These are phyloP conservation scores for Saturnispora hagleri DNA, from an alignment of 805 yeast genomes.

Conservation along the genomic window DNA sequence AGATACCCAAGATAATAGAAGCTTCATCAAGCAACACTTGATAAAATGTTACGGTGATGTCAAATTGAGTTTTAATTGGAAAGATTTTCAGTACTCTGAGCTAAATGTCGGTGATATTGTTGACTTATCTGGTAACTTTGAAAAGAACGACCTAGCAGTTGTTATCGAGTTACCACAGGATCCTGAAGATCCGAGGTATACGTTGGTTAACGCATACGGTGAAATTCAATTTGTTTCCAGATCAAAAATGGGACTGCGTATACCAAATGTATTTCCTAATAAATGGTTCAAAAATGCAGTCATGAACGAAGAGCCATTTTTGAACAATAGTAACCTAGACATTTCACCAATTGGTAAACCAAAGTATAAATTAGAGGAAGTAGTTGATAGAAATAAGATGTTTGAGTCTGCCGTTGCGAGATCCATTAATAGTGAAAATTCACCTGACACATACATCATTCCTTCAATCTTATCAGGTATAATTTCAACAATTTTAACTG, in stretches of 20 bases:
- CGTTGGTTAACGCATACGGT: constrained; percentile 50
- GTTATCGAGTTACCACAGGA: constrained; percentile 45
- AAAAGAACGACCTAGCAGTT: constrained; percentile 41
- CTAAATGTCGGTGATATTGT: constrained; percentile 57
- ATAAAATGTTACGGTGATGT: constrained; percentile 14
- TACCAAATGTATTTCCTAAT: constrained; percentile 44
- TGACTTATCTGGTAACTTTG: constrained; percentile 34
- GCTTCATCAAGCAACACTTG: constrained; percentile 10
- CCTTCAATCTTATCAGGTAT: constrained; percentile 27
- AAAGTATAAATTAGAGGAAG: constrained; percentile 26
- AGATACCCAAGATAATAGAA: constrained; percentile 15
- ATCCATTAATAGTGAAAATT: constrained; percentile 12
- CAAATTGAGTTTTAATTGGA: constrained; percentile 8
- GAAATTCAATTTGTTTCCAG: constrained; percentile 41
- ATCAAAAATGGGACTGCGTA: constrained; percentile 36
- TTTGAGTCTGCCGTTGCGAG: constrained; percentile 23
- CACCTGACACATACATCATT: constrained; percentile 22
- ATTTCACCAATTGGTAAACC: constrained; percentile 27
- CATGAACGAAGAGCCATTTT: constrained; percentile 22
- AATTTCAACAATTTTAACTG: constrained; percentile 22
- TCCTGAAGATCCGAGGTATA: constrained; percentile 44
- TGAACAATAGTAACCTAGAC: constrained; percentile 5
- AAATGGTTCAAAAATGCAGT: constrained; percentile 26
- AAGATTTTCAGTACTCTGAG: constrained; percentile 20
- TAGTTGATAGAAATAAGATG: constrained; percentile 19